These are phyloP conservation scores for Penicillium paradoxum DNA, from an alignment of 495 filamentous ascomycete species.

Conservation along the genomic window DNA sequence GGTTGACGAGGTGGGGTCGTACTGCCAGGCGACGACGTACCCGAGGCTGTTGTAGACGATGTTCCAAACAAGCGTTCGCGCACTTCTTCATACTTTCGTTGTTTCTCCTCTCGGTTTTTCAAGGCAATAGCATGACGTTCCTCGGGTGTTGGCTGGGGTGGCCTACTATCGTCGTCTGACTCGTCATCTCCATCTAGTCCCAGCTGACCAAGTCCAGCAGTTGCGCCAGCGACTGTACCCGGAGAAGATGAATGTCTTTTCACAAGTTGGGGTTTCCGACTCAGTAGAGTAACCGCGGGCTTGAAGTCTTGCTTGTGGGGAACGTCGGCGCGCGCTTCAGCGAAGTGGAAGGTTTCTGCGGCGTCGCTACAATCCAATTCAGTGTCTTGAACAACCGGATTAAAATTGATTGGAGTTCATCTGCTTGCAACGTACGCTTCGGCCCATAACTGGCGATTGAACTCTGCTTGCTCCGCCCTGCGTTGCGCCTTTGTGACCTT, in stretches of 20 bases:
- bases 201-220: conserved; percentile 55
- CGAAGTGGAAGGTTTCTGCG: conserved; percentile 65
- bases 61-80: conserved; percentile 78
- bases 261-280: conserved; percentile 63
- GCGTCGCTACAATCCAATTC: conserved; percentile 41
- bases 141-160: conserved; percentile 56
- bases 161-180: conserved; percentile 58
- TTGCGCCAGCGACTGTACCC: conserved; percentile 37
- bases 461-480: conserved; percentile 71
- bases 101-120: conserved; percentile 78
- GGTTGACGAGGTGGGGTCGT: conserved; percentile 57
- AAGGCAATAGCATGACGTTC: conserved; percentile 69
- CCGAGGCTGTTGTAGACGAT: conserved; percentile 41
- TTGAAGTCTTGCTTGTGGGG: conserved; percentile 81
- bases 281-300: conserved; percentile 73
- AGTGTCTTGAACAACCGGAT: neutral
- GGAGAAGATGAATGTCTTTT: conserved; percentile 28
- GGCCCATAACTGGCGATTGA: conserved; percentile 81
- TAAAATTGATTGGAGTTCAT: neutral
- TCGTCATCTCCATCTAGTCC: conserved; percentile 55
- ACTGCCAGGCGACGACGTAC: conserved; percentile 54
- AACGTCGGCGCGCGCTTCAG: conserved; percentile 59
- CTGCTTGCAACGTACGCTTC: conserved; percentile 59
- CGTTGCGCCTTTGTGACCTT: conserved; percentile 70
- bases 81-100: conserved; percentile 80